These are phyloP conservation scores for Candida sanyaensis DNA, from an alignment of 1,139 yeast species.

Conservation along the genomic window DNA sequence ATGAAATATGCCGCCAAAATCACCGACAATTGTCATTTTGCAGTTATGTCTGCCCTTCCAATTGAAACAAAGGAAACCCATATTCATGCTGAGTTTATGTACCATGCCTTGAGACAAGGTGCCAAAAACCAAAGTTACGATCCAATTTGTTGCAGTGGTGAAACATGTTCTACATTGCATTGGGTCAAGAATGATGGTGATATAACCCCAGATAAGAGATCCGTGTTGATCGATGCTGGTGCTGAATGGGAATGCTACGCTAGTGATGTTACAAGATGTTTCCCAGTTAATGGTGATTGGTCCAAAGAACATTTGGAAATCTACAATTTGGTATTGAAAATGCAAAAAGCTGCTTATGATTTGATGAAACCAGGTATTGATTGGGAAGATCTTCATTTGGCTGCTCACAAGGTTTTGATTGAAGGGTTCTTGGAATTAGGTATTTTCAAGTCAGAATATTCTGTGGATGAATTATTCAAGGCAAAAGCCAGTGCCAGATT, in stretches of 20 bases:
- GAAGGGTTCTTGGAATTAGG: constrained; percentile 73
- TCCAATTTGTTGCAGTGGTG: constrained; percentile 94
- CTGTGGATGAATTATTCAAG: constrained; percentile 65
- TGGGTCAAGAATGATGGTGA: constrained; percentile 82
- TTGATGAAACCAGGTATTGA: constrained; percentile 74
- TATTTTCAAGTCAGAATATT: constrained; percentile 62
- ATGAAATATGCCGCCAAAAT: constrained; percentile 80
- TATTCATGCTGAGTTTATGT: constrained; percentile 91
- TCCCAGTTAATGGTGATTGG: constrained; percentile 92
- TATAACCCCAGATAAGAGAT: constrained; percentile 49
- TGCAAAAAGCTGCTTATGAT: constrained; percentile 75
- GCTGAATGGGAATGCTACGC: constrained; percentile 96
- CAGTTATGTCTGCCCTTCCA: constrained; percentile 91
- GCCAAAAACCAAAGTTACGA: constrained; percentile 87
- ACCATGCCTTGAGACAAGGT: constrained; percentile 93
- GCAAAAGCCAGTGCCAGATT: constrained; percentile 76
- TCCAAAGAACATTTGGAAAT: constrained; percentile 81
- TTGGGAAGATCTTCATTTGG: constrained; percentile 85
- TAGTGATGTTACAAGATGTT: constrained; percentile 91
- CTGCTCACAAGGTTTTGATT: constrained; percentile 78
- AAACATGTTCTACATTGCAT: constrained; percentile 88
- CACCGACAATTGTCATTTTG: constrained; percentile 84
- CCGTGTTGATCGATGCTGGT: constrained; percentile 91
- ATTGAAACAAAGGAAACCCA: constrained; percentile 88
- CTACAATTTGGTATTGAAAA: constrained; percentile 76